Evolutionary conservation across 1,139 yeast species (phyloP), one percentile per base, ranked within the genome.

Genomic region (Hemisphaericaspora xylanilytica): DNA sequence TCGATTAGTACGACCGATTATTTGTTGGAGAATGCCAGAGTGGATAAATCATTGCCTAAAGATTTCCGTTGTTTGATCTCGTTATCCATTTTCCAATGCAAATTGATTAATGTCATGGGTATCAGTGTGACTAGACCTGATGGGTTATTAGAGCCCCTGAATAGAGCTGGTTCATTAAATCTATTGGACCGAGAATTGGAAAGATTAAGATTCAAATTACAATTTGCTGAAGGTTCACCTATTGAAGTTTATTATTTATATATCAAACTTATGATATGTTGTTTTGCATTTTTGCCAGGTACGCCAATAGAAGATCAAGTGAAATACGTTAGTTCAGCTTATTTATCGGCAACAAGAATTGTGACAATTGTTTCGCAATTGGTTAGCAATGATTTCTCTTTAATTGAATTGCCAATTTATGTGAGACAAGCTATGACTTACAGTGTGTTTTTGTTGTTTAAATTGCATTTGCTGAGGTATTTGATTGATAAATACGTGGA

Each of bases 301-400:
- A 86, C 96, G 0, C 94, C 96, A 3, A 78, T 84, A 34, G 94
- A 85, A 51, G 95, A 86, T 60, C 96, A 87, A 60, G 85, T 88
- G 0, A 81, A 80, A 49, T 88, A 85, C 58, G 92, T 89, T 13
- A 82, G 88, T 33, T 78, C 81, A 29, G 95, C 95, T 0, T 89
- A 87, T 56, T 67, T 85, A 38, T 67, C 89, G 1, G 89, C 96
- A 1, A 89, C 97, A 0, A 71, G 92, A 45, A 80, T 88, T 31
- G 79, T 89, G 15, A 88, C 97, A 0, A 67, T 88, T 14, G 76
- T 87, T 32, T 83, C 95, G 1, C 79, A 81, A 47, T 64, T 88
- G 53, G 73, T 86, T 28, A 59, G 56, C 43, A 54, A 52, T 41
- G 87, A 85, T 47, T 73, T 81, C 29, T 81, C 82, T 48, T 71